Percentiles rank a stretch among this genome's conserved stretches.
phyloP scores from a whole-genome alignment of 257 asterid species.

The Echium plantagineum region DNA sequence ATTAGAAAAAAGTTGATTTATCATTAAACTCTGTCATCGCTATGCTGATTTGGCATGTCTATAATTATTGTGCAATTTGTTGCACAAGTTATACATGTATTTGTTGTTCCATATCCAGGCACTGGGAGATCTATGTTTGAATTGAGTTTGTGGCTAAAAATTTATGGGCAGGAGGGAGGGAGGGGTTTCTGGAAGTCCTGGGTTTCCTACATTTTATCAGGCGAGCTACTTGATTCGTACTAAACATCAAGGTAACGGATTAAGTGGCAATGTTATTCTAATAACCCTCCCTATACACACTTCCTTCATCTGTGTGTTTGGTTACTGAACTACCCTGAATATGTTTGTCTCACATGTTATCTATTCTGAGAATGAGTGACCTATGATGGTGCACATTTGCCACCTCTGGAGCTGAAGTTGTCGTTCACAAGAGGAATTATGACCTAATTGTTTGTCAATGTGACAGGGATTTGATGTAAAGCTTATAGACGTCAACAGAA shows the following conservation, averaged over 20 bases:
- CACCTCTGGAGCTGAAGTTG: neutral
- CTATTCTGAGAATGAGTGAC: neutral
- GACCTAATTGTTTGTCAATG: constrained; percentile 14
- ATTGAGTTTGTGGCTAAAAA: too few species aligned
- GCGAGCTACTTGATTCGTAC: neutral
- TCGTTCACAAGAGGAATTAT: constrained; percentile 1
- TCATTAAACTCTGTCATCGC: neutral
- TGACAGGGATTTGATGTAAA: constrained; percentile 89
- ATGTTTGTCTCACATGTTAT: neutral
- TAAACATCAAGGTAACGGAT: too few species aligned
- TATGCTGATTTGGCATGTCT: neutral
- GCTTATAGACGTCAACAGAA: constrained; percentile 74
- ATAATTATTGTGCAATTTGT: too few species aligned
- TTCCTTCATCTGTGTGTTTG: neutral
- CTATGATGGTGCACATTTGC: neutral
- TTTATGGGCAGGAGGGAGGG: too few species aligned
- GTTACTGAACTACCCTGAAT: neutral
- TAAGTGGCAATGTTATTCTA: too few species aligned
- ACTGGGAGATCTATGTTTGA: too few species aligned
- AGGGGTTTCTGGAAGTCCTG: too few species aligned
- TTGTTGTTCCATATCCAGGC: too few species aligned
- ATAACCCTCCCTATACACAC: too few species aligned
- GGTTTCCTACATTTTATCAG: neutral
- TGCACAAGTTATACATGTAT: too few species aligned
- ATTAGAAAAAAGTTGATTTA: neutral